Percentiles rank a stretch among this genome's conserved stretches.
Evolutionary conservation across 2,329 filamentous ascomycete species (phyloP).

Genomic region (Eurotiales sp.): DNA sequence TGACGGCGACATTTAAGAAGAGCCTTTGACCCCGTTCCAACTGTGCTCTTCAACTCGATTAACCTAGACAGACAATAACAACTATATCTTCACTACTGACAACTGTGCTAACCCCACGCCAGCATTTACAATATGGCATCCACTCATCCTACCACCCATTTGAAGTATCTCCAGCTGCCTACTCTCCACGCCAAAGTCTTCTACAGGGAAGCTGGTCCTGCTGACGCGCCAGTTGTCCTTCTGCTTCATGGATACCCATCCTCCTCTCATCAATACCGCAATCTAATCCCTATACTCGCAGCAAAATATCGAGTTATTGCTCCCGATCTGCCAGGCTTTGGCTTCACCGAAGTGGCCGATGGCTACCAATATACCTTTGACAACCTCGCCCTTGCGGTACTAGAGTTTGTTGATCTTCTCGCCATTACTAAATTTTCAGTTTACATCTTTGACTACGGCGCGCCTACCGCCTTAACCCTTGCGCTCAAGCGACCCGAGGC

Average conservation of each 20-base stretch:
- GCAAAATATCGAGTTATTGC: constrained; percentile 47
- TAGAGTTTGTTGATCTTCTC: constrained; percentile 49
- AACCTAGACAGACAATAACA: too few species aligned
- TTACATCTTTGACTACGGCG: constrained; percentile 63
- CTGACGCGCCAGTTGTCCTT: constrained; percentile 36
- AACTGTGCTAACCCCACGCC: too few species aligned
- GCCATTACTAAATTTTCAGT: constrained; percentile 48
- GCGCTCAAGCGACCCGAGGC: constrained; percentile 48
- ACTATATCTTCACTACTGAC: too few species aligned
- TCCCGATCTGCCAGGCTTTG: constrained; percentile 59
- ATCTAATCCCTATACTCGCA: constrained; percentile 44
- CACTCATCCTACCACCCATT: not conserved
- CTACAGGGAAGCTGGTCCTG: constrained; percentile 35
- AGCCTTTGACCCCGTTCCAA: too few species aligned
- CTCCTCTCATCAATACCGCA: constrained; percentile 45
- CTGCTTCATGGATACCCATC: constrained; percentile 48
- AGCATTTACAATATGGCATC: not conserved
- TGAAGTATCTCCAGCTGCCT: not conserved
- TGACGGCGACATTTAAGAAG: too few species aligned
- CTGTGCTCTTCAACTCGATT: too few species aligned
- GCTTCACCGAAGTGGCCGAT: constrained; percentile 51
- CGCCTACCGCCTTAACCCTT: constrained; percentile 53
- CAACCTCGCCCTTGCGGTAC: constrained; percentile 47
- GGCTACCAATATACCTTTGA: constrained; percentile 55
- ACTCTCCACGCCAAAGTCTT: constrained; percentile 27